Percentiles rank a stretch among this genome's conserved stretches.
These are phyloP conservation scores for Yamadazyma scolyti DNA, from an alignment of 805 yeast genomes.

Conservation along the genomic window DNA sequence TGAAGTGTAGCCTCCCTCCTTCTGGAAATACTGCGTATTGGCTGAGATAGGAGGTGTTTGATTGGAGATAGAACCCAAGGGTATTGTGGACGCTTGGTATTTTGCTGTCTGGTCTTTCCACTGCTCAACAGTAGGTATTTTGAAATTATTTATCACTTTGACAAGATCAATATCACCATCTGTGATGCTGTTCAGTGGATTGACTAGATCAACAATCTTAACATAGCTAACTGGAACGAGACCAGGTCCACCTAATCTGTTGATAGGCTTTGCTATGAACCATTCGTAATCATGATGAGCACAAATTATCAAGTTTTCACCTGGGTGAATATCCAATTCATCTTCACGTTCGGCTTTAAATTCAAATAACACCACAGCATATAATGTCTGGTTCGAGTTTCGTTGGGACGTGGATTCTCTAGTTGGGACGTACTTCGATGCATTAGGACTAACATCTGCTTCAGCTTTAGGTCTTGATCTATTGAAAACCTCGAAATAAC, in stretches of 20 bases:
- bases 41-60: conserved; percentile 28
- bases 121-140: conserved; percentile 88
- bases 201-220: conserved; percentile 72
- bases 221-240: conserved; percentile 90
- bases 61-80: conserved; percentile 49
- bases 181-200: conserved; percentile 16
- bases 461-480: conserved; percentile 43
- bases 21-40: conserved; percentile 36
- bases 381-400: conserved; percentile 48
- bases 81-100: conserved; percentile 86
- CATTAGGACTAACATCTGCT: conserved; percentile 1
- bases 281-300: conserved; percentile 97
- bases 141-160: conserved; percentile 56
- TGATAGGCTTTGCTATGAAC: conserved; percentile 97
- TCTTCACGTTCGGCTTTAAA: conserved; percentile 81
- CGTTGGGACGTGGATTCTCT: conserved; percentile 12
- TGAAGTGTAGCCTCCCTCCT: conserved; percentile 8
- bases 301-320: conserved; percentile 87
- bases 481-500: conserved; percentile 76
- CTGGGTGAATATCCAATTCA: conserved; percentile 78
- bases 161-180: conserved; percentile 46
- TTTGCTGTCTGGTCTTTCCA: conserved; percentile 91
- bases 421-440: conserved; percentile 1
- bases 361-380: conserved; percentile 83
- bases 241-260: conserved; percentile 95